Evolutionary conservation across 23 red algal species (phyloP).

Genomic region (Gracilariopsis chorda): DNA sequence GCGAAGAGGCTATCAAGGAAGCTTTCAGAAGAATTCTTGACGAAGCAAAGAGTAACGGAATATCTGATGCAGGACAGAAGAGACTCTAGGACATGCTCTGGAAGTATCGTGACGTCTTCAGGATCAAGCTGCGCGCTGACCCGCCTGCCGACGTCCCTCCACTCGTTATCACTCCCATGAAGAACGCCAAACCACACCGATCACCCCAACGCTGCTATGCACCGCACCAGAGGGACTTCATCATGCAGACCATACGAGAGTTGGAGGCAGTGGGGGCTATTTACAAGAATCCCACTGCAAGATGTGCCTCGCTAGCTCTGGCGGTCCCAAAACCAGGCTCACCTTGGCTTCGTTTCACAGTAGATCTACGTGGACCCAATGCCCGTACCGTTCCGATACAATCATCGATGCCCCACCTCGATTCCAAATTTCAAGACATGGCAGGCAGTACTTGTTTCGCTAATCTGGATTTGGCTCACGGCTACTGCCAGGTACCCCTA

Average conservation of each 20-base stretch:
- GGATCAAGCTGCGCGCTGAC: background rate
- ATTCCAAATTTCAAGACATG: too few species aligned
- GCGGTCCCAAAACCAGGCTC: slow-evolving; percentile 30
- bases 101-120: too few species aligned
- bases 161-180: background rate
- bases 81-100: too few species aligned
- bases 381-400: too few species aligned
- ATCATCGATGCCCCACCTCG: too few species aligned
- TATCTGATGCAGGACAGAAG: too few species aligned
- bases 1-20: too few species aligned
- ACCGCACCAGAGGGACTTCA: background rate
- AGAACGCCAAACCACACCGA: background rate
- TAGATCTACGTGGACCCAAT: slow-evolving; percentile 13
- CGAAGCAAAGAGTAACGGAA: too few species aligned
- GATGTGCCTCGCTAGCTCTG: slow-evolving; percentile 19
- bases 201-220: background rate
- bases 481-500: too few species aligned
- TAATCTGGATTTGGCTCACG: too few species aligned
- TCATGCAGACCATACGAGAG: background rate
- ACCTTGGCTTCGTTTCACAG: slow-evolving; percentile 12
- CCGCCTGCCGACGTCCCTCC: slow-evolving; percentile 1
- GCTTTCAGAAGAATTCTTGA: too few species aligned
- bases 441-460: too few species aligned
- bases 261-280: background rate
- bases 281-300: background rate